These are phyloP conservation scores for Pyronema omphalodes DNA, from an alignment of 495 filamentous ascomycete genomes.

Conservation along the genomic window DNA sequence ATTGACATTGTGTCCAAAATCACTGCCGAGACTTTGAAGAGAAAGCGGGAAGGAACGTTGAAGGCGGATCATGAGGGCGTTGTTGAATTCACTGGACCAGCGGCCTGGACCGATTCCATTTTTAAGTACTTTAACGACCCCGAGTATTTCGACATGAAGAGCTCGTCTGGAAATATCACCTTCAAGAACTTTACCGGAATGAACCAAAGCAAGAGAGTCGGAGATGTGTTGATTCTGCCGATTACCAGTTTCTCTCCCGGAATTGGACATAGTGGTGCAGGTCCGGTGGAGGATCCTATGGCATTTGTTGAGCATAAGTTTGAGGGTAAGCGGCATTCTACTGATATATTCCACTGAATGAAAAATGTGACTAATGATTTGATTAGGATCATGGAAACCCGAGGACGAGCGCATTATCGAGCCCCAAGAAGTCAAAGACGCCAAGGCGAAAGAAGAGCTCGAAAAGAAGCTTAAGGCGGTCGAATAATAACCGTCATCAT, in stretches of 20 bases:
- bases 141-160: slow-evolving; percentile 65
- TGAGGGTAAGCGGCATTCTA: slow-evolving; percentile 44
- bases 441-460: not conserved
- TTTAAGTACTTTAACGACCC: slow-evolving; percentile 88
- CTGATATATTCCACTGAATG: slow-evolving; percentile 1
- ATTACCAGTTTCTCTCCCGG: slow-evolving; percentile 97
- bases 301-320: slow-evolving; percentile 96
- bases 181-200: slow-evolving; percentile 84
- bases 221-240: slow-evolving; percentile 81
- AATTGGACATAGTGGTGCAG: slow-evolving; percentile 83
- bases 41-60: slow-evolving; percentile 53
- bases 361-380: slow-evolving; percentile 5
- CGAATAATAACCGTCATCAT: too few relatives aligned
- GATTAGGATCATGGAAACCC: slow-evolving; percentile 22
- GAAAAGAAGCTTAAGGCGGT: not conserved
- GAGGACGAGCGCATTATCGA: slow-evolving; percentile 16
- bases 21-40: slow-evolving; percentile 58
- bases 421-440: slow-evolving; percentile 1
- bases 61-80: slow-evolving; percentile 53
- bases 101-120: slow-evolving; percentile 81
- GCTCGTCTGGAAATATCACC: slow-evolving; percentile 54
- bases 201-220: slow-evolving; percentile 61
- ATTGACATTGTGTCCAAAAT: slow-evolving; percentile 74
- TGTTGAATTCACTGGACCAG: slow-evolving; percentile 93
- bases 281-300: slow-evolving; percentile 81